Evolutionary conservation across 176 grass and related monocot species (phyloP).

Genomic region (Oryza australiensis): DNA sequence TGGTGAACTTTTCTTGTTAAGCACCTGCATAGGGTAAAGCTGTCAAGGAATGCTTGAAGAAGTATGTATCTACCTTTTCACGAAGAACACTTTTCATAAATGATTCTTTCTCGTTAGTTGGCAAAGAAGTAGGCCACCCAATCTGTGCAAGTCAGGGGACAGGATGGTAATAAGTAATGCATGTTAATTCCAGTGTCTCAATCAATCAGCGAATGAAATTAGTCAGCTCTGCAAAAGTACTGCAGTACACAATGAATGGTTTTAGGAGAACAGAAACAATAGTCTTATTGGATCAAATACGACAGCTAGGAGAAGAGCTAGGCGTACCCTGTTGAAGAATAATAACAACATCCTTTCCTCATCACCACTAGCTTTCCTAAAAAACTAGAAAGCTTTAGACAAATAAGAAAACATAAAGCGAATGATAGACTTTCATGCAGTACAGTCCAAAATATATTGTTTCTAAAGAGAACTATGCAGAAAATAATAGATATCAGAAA

Average conservation of each 20-base stretch:
- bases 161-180: not conserved
- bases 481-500: not conserved
- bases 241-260: conserved; percentile 5
- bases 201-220: conserved; percentile 10
- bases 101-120: conserved; percentile 90
- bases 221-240: not conserved
- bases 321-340: conserved; percentile 86
- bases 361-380: conserved; percentile 82
- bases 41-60: conserved; percentile 7
- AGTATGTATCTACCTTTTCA: conserved; percentile 63
- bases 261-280: not conserved
- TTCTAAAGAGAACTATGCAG: not conserved
- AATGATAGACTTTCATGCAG: conserved; percentile 2
- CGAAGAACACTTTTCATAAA: conserved; percentile 79
- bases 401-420: conserved; percentile 26
- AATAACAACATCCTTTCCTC: conserved; percentile 83
- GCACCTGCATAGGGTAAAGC: conserved; percentile 12
- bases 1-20: conserved; percentile 3
- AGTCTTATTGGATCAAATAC: not conserved
- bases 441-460: conserved; percentile 7
- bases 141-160: conserved; percentile 54
- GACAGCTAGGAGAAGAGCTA: conserved; percentile 22
- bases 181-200: not conserved
- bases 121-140: conserved; percentile 96
- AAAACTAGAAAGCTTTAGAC: conserved; percentile 37